phyloP scores from a whole-genome alignment of 2,329 filamentous ascomycete species.

The Knoxdaviesia proteae region DNA sequence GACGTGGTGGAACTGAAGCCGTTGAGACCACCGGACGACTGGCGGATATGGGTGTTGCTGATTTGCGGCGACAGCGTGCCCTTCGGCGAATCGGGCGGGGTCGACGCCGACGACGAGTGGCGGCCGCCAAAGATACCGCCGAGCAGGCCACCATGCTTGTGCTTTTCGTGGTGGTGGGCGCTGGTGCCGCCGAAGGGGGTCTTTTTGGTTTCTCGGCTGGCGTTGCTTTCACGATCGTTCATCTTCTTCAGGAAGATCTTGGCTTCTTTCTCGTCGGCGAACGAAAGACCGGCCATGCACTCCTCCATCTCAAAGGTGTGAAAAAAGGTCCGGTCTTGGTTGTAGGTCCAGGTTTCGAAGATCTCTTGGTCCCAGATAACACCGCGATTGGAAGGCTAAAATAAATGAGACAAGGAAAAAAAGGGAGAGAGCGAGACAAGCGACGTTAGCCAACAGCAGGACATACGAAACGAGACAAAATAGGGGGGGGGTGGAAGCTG shows the following conservation, averaged over 20 bases:
- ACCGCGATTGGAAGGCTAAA: constrained; percentile 52
- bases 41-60: constrained; percentile 15
- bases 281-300: constrained; percentile 75
- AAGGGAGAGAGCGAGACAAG: not conserved
- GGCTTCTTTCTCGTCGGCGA: constrained; percentile 92
- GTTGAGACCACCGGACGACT: constrained; percentile 25
- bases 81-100: constrained; percentile 35
- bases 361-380: constrained; percentile 97
- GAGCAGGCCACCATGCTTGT: constrained; percentile 25
- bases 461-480: no score
- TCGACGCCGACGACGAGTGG: constrained; percentile 35
- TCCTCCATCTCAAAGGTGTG: constrained; percentile 93
- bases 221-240: constrained; percentile 87
- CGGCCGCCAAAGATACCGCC: constrained; percentile 39
- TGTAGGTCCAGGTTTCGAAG: constrained; percentile 86
- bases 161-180: constrained; percentile 13
- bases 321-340: constrained; percentile 94
- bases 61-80: constrained; percentile 15
- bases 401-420: not conserved
- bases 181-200: constrained; percentile 48
- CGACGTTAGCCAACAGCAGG: no score
- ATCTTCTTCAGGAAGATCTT: constrained; percentile 96
- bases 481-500: not conserved
- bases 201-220: constrained; percentile 63
- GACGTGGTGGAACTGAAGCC: constrained; percentile 19